These are phyloP conservation scores for Raphanus raphanistrum DNA, from an alignment of 345 rosid genomes.

Conservation along the genomic window DNA sequence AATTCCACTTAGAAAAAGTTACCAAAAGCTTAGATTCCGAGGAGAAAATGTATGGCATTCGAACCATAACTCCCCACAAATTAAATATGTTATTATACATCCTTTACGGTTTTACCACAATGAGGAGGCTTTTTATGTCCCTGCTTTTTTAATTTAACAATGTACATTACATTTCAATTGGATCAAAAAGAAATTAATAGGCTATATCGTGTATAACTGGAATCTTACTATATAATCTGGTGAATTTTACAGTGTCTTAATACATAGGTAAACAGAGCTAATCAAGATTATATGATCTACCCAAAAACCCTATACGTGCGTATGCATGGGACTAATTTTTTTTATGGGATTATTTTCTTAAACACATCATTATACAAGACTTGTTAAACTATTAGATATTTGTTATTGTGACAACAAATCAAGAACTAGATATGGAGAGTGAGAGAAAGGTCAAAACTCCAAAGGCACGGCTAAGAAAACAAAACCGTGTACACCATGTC, in stretches of 20 bases:
- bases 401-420: neutral
- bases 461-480: constrained; percentile 53
- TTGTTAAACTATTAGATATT: neutral
- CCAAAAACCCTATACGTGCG: neutral
- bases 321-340: neutral
- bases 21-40: neutral
- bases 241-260: neutral
- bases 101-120: neutral
- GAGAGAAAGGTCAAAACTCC: constrained; percentile 49
- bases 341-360: neutral
- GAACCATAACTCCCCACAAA: neutral
- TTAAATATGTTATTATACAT: neutral
- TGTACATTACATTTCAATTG: neutral
- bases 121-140: neutral
- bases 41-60: neutral
- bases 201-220: neutral
- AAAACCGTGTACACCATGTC: constrained; percentile 53
- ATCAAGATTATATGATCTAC: neutral
- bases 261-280: neutral
- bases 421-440: neutral
- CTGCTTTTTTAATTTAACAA: neutral
- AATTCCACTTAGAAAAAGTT: neutral
- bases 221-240: neutral
- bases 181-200: neutral
- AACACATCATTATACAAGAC: neutral